Percentiles rank a stretch among this genome's conserved stretches.
These are phyloP conservation scores for Mercurialis annua DNA, from an alignment of 345 rosid genomes.

Conservation along the genomic window DNA sequence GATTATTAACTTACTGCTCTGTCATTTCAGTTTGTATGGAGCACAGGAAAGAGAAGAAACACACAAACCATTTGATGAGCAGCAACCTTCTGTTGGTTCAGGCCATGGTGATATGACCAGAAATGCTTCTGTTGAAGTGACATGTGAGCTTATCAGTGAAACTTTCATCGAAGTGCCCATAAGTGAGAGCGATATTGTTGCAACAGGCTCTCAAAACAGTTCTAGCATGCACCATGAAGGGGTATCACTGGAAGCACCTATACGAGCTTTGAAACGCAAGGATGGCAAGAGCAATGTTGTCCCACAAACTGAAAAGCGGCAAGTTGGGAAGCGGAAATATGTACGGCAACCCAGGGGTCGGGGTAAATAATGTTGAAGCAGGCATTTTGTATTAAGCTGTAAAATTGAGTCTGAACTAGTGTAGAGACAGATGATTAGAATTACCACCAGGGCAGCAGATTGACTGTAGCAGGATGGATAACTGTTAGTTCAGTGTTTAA, in stretches of 20 bases:
- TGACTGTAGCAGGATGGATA: slow-evolving; percentile 14
- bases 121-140: slow-evolving; percentile 21
- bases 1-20: slow-evolving; percentile 7
- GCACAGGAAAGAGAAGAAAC: slow-evolving; percentile 38
- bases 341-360: slow-evolving; percentile 46
- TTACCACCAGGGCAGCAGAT: neutral
- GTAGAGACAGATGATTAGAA: slow-evolving; percentile 9
- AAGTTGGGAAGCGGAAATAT: slow-evolving; percentile 43
- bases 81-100: slow-evolving; percentile 20
- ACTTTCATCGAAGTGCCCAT: slow-evolving; percentile 39
- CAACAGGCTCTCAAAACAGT: slow-evolving; percentile 48
- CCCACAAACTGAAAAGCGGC: slow-evolving; percentile 34
- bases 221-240: slow-evolving; percentile 47
- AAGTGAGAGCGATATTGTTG: slow-evolving; percentile 34
- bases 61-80: slow-evolving; percentile 28
- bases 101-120: slow-evolving; percentile 14
- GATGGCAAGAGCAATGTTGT: slow-evolving; percentile 28
- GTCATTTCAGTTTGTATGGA: slow-evolving; percentile 41
- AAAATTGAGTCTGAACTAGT: slow-evolving; percentile 26
- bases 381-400: slow-evolving; percentile 15
- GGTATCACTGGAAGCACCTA: slow-evolving; percentile 30
- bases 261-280: slow-evolving; percentile 31
- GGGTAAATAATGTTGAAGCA: slow-evolving; percentile 23
- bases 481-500: slow-evolving; percentile 5
- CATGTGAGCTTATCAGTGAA: slow-evolving; percentile 38